Evolutionary conservation across 2,329 filamentous ascomycete genomes (phyloP), one percentile per base, ranked within the genome.

Genomic region (Fusarium decemcellulare): DNA sequence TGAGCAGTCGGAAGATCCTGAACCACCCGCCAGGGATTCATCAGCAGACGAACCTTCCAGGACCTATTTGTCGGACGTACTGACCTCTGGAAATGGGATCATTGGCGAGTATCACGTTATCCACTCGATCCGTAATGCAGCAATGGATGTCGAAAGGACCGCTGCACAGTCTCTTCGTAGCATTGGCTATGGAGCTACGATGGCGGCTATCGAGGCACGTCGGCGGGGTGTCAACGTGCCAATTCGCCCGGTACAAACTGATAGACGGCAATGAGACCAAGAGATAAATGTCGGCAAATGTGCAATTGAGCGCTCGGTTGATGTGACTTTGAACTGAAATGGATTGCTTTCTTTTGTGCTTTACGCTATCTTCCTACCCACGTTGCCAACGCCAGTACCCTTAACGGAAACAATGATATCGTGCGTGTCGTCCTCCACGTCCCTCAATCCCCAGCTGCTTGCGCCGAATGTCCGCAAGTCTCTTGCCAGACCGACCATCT

Each of bases 321-420:
- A 37, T 23, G 51, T 59, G 60, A 59, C 47, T 59, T 34, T 62
- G 43, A 68, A 63, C 67, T 68, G 67, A 54, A 63, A 70, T 71
- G 48, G 48, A 64, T 71, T 72, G 57, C 51, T 47, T 62, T 58
- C 50, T 50, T 47, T 69, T 66, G 65, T 47, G 48, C 61, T 76
- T 80, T 80, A 89, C 74, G 87, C 87, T 76, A 98, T 92, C 83
- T 98, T 98, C 76, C 95, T 90, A 56, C 95, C 95, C 51, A 98
- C 93, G 78, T 98, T 99, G 32, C 96, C 96, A 63, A 99, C 93
- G 44, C 96, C 96, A 74, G 90, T 91, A 34, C 96, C 96, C 76
- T 98, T 97, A 44, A 99, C 92, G 72, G 94, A 97, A 73, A 99
- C 86, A 65, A 97, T 87, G 54, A 98, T 87, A 78, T 97, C 93